Base-by-base conservation (phyloP, 2,329 filamentous ascomycete species). In the Colletotrichum falcatum region DNA sequence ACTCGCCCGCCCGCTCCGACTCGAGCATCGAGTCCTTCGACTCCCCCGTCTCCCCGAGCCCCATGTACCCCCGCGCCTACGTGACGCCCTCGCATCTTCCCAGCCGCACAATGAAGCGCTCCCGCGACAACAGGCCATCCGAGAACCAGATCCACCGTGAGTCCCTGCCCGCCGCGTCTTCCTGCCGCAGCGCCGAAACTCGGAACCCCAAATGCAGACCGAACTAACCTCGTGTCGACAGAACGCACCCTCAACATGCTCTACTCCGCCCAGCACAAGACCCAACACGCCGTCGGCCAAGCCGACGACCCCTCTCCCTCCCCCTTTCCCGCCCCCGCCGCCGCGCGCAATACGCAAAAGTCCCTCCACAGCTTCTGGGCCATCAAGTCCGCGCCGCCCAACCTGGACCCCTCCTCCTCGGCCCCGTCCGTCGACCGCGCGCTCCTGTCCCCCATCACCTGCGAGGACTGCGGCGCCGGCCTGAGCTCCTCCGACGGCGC, bases 331-430 rank as follows among this genome's bases (percentile, higher is more conserved):
- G 14, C 61, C 28, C 26, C 69, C 66, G 23, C 61, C 42, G 18
- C 73, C 46, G 30, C 30, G 5, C 26, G 55, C 56, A 48, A 48
- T 59, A 76, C 65, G 28, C 88, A 90, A 76, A 81, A 83, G 5
- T 89, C 86, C 0, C 81, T 91, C 0, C 88, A 91, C 77, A 86
- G 81, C 49, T 91, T 90, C 79, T 91, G 88, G 88, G 83, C 84
- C n/a, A 82, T 90, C 18, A 83, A 81, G 1, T 80, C 81, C 0
- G 77, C 81, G 0, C 77, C 80, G 0, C 77, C 83, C 6, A 72
- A 74, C 16, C 60, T 78, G 0, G 75, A 76, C 5, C 73, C 75
- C 2, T 69, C 73, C 1, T 69, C 73, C 1, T 74, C 80, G 0
- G 74, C 76, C 1, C 73, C 78, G 74, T 85, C 74, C 75, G 86